Base-by-base conservation (phyloP, 148 eudicot genomes). In the Heliamphora exappendiculata region DNA sequence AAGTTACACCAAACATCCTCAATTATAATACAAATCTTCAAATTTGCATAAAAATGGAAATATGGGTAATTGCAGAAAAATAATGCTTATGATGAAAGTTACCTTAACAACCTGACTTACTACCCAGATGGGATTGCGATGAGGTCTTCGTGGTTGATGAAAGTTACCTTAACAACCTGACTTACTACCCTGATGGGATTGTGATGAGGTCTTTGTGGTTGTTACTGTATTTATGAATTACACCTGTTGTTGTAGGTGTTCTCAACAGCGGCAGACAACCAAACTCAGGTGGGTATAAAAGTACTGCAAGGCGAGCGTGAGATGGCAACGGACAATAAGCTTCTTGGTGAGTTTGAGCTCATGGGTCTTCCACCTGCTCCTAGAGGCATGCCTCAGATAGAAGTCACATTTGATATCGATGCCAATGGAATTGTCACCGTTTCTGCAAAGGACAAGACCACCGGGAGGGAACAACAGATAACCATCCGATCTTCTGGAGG, bases 201-300 rank as follows among this genome's bases (percentile, higher is more conserved):
- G 39, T 42, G 28, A 16, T 34, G 9, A 44, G 33, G 24, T 36
- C 7, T 55, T 62, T 37, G 1, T 54, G 14, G 28, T n/a, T n/a
- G 72, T 62, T 26, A 37, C 9, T 24, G 2, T 73, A 9, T 16
- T 42, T 29, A 13, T 59, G 70, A 71, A n/a, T 67, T 42, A 14
- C 14, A 65, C 34, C 75, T 24, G 54, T 39, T 39, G 33, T 76
- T 54, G 36, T 85, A 95, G 98, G 91, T 89, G 66, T 95, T 95
- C 79, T 95, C 98, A 42, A 95, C 98, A 0, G 98, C 98, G 9
- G 97, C 98, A 29, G 98, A 95, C 80, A 95, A 95, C 86, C 98
- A 95, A 78, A 95, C 97, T 70, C 98, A 95, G 67, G 98, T 95
- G 24, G 98, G 98, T 7, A 95, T 95, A 49, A 95, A 91, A 75